phyloP scores from a whole-genome alignment of 176 grass and related monocot genomes.

The Musa acuminata region DNA sequence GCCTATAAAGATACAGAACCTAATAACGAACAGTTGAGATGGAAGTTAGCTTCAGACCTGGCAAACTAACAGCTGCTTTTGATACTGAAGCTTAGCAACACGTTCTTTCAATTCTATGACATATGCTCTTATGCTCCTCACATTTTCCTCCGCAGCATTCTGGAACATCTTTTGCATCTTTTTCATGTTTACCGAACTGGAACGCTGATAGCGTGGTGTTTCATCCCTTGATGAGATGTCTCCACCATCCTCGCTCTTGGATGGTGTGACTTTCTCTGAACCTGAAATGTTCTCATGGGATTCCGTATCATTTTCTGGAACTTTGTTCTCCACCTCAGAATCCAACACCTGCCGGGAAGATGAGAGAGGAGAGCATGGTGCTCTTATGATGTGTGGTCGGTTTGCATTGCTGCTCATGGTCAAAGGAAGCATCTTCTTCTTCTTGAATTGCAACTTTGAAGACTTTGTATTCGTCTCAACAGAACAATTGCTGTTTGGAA shows the following conservation, averaged over 20 bases:
- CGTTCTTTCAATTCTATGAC: slow-evolving; percentile 93
- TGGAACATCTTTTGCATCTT: slow-evolving; percentile 96
- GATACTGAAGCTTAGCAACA: slow-evolving; percentile 96
- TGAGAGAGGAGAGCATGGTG: slow-evolving; percentile 64
- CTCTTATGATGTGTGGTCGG: slow-evolving; percentile 49
- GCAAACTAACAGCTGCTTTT: slow-evolving; percentile 92
- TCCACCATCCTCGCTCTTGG: slow-evolving; percentile 58
- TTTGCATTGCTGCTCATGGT: slow-evolving; percentile 49
- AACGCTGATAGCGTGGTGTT: slow-evolving; percentile 61
- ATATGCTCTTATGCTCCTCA: slow-evolving; percentile 73
- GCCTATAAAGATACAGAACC: no score
- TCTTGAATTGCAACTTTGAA: slow-evolving; percentile 50
- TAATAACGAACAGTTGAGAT: background rate
- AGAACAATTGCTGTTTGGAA: slow-evolving; percentile 47
- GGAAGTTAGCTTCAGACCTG: slow-evolving; percentile 40
- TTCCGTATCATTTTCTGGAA: slow-evolving; percentile 38
- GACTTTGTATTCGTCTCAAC: slow-evolving; percentile 38
- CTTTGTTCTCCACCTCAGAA: slow-evolving; percentile 70
- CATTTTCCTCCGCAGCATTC: slow-evolving; percentile 91
- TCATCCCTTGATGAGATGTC: slow-evolving; percentile 67
- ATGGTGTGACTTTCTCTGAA: slow-evolving; percentile 53
- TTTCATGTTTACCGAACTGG: slow-evolving; percentile 93
- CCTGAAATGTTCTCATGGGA: slow-evolving; percentile 29
- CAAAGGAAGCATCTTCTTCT: slow-evolving; percentile 65
- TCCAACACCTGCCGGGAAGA: slow-evolving; percentile 41